Evolutionary conservation across 2,329 filamentous ascomycete species (phyloP), one percentile per base, ranked within the genome.

Genomic region (Dactylonectria estremocensis): DNA sequence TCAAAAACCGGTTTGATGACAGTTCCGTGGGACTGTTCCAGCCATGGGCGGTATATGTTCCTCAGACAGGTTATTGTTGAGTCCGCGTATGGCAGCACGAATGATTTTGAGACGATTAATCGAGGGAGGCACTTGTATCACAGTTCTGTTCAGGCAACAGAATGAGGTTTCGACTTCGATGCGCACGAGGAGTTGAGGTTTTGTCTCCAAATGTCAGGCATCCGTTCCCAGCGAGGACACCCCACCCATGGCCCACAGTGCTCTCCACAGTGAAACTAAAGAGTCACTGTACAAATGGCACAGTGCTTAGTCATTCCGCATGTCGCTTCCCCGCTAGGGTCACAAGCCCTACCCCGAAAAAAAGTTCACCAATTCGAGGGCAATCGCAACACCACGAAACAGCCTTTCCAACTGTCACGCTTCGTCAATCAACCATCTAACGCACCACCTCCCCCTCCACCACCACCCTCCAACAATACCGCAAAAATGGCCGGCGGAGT

Each of bases 401-500:
- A 62, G 69, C 64, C 69, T 69, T 59, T 68, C 59, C 62, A 72
- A 75, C 72, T 67, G 70, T 72, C 73, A 74, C 75, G 70, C 70
- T 74, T 76, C 71, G 68, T 72, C 72, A 78, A 76, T 76, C 69
- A 71, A 72, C 65, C 76, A 77, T 75, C 73, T 77, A 78, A 76
- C 76, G 73, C 76, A 77, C 72, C 76, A 72, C 69, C 70, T 67
- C 68, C 70, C 71, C 62, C 61, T 46, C 64, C 68, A 65, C 63
- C 72, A 59, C 61, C 69, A 69, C 66, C 57, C 64, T 67, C 75
- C 76, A 73, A 74, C 77, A 82, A 79, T 76, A 90, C 88, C 88
- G 88, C 87, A 87, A 94, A 88, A 84, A 95, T 95, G 93, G 86
- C 87, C 83, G 89, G 92, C 85, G 93, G 92, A 85, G 89, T 94